A percentile compares a stretch with the other conserved stretches of the same genome.
phyloP scores from a whole-genome alignment of 306 rosid species.

The Datisca glomerata region DNA sequence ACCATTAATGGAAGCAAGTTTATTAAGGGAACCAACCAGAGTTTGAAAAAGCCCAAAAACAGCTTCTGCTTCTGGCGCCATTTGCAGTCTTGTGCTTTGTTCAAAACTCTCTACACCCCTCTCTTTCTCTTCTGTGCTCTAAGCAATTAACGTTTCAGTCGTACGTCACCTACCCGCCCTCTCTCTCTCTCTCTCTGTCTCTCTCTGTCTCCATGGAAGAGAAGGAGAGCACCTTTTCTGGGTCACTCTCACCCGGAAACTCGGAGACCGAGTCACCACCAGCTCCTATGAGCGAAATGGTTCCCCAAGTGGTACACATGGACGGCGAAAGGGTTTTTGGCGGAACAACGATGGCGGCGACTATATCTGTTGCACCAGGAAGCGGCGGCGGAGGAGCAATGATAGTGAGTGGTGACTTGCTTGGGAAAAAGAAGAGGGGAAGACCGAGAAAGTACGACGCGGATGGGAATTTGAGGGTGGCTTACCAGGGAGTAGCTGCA shows the following conservation, averaged over 20 bases:
- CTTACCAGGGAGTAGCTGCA: conserved; percentile 15
- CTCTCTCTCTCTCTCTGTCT: background rate
- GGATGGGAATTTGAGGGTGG: conserved; percentile 41
- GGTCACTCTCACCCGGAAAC: conserved; percentile 22
- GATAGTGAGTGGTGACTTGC: conserved; percentile 25
- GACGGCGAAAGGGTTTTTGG: background rate
- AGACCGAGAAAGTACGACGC: conserved; percentile 78
- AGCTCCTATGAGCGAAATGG: conserved; percentile 13
- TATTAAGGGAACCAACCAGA: conserved; percentile 5
- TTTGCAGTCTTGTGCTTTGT: conserved; percentile 27
- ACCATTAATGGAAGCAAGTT: conserved; percentile 56
- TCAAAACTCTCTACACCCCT: conserved; percentile 15
- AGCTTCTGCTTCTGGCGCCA: conserved; percentile 63
- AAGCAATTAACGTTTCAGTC: background rate
- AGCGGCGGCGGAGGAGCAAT: conserved; percentile 12
- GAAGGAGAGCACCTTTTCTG: conserved; percentile 25
- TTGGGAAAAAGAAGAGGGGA: conserved; percentile 71
- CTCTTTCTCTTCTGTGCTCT: conserved; percentile 11
- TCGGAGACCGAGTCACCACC: conserved; percentile 25
- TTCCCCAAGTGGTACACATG: conserved; percentile 15
- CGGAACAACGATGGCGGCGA: background rate
- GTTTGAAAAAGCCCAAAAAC: conserved; percentile 19
- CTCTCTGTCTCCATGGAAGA: conserved; percentile 34
- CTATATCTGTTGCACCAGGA: conserved; percentile 5
- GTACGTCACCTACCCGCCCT: background rate